Evolutionary conservation across 2,329 filamentous ascomycete species (phyloP), one percentile per base, ranked within the genome.

Genomic region (Pleomassaria siparia): DNA sequence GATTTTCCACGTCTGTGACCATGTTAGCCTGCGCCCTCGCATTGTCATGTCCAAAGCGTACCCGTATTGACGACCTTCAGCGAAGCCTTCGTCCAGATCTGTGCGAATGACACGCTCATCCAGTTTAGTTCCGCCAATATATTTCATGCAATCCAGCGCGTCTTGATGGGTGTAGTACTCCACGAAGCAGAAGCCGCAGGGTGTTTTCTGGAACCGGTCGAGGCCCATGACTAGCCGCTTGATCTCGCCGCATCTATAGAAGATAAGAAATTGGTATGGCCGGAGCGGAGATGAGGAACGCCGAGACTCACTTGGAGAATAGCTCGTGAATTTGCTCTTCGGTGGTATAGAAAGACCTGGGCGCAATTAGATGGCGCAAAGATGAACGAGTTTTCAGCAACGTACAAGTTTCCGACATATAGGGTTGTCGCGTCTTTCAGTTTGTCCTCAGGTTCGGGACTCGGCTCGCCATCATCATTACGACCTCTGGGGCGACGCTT

Each of bases 111-210:
- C 87, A 61, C 94, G 86, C 79, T 99, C 94, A 72, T 99, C 94
- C 37, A 99, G 82, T 77, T 99, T 99, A 28, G 94, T 99, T 48
- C 94, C 94, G 46, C 94, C 94, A 64, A 99, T 87, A 71, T 97
- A 99, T 75, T 97, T 99, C 85, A 99, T 86, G 74, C 92, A 97
- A 71, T 99, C 94, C 41, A 99, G 81, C 8, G 94, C 94, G 72
- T 99, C 94, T 68, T 96, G 87, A 72, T 97, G 94, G 24, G 87
- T 96, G 77, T 96, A 97, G 76, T 99, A 99, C 75, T 99, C 94
- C 65, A 99, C 94, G 68, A 99, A 99, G 79, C 94, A 99, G 80
- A 99, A 99, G 32, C 94, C 94, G 73, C 94, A 99, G 1, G 94
- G 94, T 0, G 94, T 99, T 78, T 99, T 99, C 73, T 88, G 88